phyloP scores from a whole-genome alignment of 805 yeast genomes.

The Geotrichum ghanense region DNA sequence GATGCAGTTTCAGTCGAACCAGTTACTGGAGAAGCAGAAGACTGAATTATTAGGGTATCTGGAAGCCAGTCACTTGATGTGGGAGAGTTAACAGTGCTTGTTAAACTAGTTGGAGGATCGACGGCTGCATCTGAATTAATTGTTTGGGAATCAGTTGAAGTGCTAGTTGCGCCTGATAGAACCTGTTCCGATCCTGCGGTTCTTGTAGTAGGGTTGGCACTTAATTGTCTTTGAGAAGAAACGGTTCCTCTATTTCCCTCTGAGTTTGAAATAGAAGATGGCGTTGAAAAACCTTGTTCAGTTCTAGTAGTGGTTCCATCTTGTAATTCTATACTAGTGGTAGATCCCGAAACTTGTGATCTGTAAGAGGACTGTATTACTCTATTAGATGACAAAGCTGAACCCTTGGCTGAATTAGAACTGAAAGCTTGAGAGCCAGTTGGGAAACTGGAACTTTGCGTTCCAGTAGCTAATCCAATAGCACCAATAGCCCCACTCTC shows the following conservation, averaged over 20 bases:
- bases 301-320: no score
- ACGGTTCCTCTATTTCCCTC: neutral
- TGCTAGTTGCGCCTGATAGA: no score
- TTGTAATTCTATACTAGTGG: no score
- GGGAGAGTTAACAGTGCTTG: constrained; percentile 9
- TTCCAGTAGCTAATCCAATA: no score
- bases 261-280: neutral
- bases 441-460: no score
- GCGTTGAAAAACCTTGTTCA: neutral
- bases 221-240: neutral
- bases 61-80: constrained; percentile 17
- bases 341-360: no score
- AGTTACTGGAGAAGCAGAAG: constrained; percentile 13
- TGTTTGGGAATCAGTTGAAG: no score
- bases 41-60: constrained; percentile 19
- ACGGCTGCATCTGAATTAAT: no score
- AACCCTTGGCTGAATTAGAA: neutral
- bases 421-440: neutral
- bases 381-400: constrained; percentile 1
- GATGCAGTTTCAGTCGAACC: constrained; percentile 3
- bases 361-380: no score
- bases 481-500: no score
- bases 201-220: neutral
- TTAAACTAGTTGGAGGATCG: constrained; percentile 6
- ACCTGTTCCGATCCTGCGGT: no score